Evolutionary conservation across 116 monocot species (phyloP).

Genomic region (Posidonia oceanica): DNA sequence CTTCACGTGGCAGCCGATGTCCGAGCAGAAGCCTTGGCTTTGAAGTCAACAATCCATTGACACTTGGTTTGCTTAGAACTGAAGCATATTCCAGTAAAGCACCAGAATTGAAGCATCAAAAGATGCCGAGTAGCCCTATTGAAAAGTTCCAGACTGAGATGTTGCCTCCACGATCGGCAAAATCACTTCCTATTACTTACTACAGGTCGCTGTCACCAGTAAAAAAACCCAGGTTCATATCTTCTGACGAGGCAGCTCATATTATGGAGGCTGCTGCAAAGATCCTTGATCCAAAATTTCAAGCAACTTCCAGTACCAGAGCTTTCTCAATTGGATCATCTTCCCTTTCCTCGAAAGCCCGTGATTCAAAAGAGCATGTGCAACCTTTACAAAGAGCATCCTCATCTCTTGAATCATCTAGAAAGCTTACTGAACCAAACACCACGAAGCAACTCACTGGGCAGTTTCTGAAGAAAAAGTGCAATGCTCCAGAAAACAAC

Average conservation of each 20-base stretch:
- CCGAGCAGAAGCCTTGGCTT: constrained; percentile 42
- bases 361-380: constrained; percentile 31
- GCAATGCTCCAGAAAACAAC: constrained; percentile 39
- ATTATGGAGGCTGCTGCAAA: constrained; percentile 88
- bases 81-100: constrained; percentile 35
- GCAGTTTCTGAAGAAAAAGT: constrained; percentile 28
- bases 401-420: constrained; percentile 28
- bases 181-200: constrained; percentile 31
- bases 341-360: constrained; percentile 22
- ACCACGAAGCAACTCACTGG: constrained; percentile 27
- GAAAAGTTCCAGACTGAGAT: constrained; percentile 83
- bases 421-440: constrained; percentile 22
- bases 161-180: constrained; percentile 46
- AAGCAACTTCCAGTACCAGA: constrained; percentile 22
- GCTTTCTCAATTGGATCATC: constrained; percentile 25
- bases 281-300: constrained; percentile 57
- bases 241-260: constrained; percentile 44
- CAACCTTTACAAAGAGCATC: constrained; percentile 26
- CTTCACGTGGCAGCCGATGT: constrained; percentile 20
- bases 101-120: constrained; percentile 38
- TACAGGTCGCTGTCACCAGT: constrained; percentile 72
- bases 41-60: constrained; percentile 21
- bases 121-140: constrained; percentile 90
- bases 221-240: constrained; percentile 56
- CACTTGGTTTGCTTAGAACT: constrained; percentile 6